Base-by-base conservation (phyloP, 371 early-diverging fungal genomes). In the Batrachochytrium dendrobatidis region DNA sequence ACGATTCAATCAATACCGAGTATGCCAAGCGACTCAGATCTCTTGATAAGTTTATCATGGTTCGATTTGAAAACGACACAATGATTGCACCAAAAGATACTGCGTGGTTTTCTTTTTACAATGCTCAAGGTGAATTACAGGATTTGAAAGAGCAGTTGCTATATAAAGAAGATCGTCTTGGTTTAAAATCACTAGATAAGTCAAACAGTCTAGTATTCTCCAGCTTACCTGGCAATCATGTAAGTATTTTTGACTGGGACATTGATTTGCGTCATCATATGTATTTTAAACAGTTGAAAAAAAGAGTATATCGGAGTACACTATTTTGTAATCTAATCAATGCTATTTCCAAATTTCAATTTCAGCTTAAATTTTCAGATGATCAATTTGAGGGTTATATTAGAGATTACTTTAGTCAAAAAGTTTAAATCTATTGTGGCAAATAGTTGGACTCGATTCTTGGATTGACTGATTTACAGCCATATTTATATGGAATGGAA, bases 21-120 rank as follows among this genome's bases (percentile, higher is more conserved):
- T 94, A 91, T 60, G 68, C 67, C 15, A 54, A 71, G 3, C 74
- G 82, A 8, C 57, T 95, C 28, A 22, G 55, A 1, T 58, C 69
- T 8, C 70, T 96, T 28, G 81, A 91, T 24, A 73, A 71, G 49
- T 68, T 94, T 58, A 87, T 92, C 15, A 67, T 94, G 77, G 78
- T 92, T 44, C 70, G 77, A 65, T 94, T 94, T 64, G 69, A 67
- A 35, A 70, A 88, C 8, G 96, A 95, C 61, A 64, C 71, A 20
- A 88, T 86, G 69, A 83, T 94, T 34, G 84, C 81, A 33, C 95
- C 94, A 18, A 74, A 71, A 26, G 83, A 84, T 51, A 85, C 85
- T 1, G 39, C 59, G 66, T 68, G 66, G 66, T 71, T 71, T 49
- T 65, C 63, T 7, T 58, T 35, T 43, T 67, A 51, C 53, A 60